Conservation (phyloP, 768 basidiomycete species). For the Boletus reticulatus region DNA sequence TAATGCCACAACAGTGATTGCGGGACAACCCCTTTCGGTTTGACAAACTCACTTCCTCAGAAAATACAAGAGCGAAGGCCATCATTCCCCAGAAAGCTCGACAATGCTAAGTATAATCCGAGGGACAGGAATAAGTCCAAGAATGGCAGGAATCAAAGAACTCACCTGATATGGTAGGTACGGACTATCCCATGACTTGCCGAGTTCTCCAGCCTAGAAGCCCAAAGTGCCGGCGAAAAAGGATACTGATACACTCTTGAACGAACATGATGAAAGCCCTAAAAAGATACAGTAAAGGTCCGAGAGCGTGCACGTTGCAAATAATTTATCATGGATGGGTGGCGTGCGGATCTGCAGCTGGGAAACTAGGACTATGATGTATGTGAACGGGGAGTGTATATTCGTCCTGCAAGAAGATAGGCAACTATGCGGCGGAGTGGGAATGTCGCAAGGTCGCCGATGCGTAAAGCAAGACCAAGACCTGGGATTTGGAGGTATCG, state of each 20-base stretch:
- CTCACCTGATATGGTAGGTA: constrained; percentile 28
- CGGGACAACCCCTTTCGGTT: constrained; percentile 1
- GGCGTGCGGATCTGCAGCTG: not conserved
- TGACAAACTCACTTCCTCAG: constrained; percentile 22
- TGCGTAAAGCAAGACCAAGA: constrained; percentile 26
- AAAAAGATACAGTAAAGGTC: constrained; percentile 12
- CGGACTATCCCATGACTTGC: constrained; percentile 8
- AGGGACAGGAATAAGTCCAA: constrained; percentile 17
- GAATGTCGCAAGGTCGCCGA: constrained; percentile 29
- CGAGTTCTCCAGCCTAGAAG: not conserved
- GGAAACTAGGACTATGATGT: constrained; percentile 14
- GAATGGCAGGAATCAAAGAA: constrained; percentile 28
- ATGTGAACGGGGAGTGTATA: constrained; percentile 20
- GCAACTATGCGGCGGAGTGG: constrained; percentile 25
- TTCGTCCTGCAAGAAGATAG: constrained; percentile 25
- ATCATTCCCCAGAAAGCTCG: not conserved
- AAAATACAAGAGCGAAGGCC: constrained; percentile 25
- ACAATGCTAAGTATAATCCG: not conserved
- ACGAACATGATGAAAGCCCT: constrained; percentile 1
- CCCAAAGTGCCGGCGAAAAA: not conserved
- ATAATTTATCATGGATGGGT: not conserved
- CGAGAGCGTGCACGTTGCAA: constrained; percentile 8
- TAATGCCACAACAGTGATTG: not conserved
- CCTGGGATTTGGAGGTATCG: constrained; percentile 26
- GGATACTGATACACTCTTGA: constrained; percentile 18